Base-by-base conservation (phyloP, 2,329 filamentous ascomycete species). In the Aspergillus transmontanensis region DNA sequence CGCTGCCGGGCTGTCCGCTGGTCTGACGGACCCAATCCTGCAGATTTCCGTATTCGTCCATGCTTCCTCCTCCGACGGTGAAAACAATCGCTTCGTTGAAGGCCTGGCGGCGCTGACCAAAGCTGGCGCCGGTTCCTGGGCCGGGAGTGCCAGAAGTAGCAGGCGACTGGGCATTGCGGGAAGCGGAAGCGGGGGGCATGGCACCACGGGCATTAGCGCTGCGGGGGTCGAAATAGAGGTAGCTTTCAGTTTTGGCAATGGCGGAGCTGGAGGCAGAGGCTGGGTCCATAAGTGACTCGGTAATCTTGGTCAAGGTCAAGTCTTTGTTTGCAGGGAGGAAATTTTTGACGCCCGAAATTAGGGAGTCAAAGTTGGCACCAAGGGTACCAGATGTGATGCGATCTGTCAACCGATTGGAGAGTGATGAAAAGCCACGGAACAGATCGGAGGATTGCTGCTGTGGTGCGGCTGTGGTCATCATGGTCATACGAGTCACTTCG, bases 41-140 rank as follows among this genome's bases (percentile, higher is more conserved):
- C 75, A 99, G 77, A 78, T 99, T 99, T 23, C 94, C 94, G 76
- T 98, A 99, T 77, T 99, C 95, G 71, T 99, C 95, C 92, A 99
- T 98, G 75, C 93, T 97, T 48, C 95, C 95, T 54, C 96, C 95
- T 4, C 95, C 95, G 3, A 96, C 93, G 0, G 92, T 94, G 75
- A 97, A 97, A n/a, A 97, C 92, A 60, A 97, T 90, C 1, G 93
- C 92, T 73, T 97, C 94, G 56, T 88, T 91, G 78, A 94, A 97
- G 0, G 92, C 93, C 73, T 97, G 94, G 60, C 94, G 84, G 64
- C 93, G 83, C 79, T 98, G 94, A 1, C 94, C 95, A 77, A 98
- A 98, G 60, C 88, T 96, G 7, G 93, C 94, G 39, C 87, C 85
- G 28, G 90, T 92, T 4, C 93, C 93, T 78, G 84, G 82, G 0